Conservation (phyloP, 805 yeast genomes). For the Candida caryicola region DNA sequence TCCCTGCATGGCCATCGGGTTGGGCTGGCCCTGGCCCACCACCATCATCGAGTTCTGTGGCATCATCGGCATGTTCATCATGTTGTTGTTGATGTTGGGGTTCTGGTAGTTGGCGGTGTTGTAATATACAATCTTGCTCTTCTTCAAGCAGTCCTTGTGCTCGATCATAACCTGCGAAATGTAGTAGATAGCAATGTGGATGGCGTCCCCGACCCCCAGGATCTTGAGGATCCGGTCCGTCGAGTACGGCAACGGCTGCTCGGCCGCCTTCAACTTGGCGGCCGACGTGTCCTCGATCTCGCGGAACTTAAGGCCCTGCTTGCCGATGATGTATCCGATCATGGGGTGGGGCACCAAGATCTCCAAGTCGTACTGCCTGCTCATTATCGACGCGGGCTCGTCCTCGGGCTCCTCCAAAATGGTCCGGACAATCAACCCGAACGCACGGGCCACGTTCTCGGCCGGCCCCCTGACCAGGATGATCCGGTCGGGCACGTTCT, state of each 20-base stretch:
- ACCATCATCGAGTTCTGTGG: slow-evolving; percentile 21
- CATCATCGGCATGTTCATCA: slow-evolving; percentile 21
- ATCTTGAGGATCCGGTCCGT: slow-evolving; percentile 73
- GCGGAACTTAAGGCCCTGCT: slow-evolving; percentile 66
- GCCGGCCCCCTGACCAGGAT: slow-evolving; percentile 71
- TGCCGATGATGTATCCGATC: slow-evolving; percentile 81
- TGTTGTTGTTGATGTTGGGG: slow-evolving; percentile 6
- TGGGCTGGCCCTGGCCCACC: slow-evolving; percentile 16
- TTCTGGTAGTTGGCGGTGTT: slow-evolving; percentile 49
- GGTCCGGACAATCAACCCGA: slow-evolving; percentile 68
- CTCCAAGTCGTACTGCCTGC: slow-evolving; percentile 54
- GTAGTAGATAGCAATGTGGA: slow-evolving; percentile 78
- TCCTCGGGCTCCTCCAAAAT: slow-evolving; percentile 66
- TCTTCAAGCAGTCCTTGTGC: slow-evolving; percentile 51
- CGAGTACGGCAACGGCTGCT: slow-evolving; percentile 66
- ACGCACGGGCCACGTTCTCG: slow-evolving; percentile 77
- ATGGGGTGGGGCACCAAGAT: slow-evolving; percentile 72
- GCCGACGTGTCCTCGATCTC: slow-evolving; percentile 83
- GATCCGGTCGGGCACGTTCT: slow-evolving; percentile 71
- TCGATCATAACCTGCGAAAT: slow-evolving; percentile 65
- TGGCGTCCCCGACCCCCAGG: slow-evolving; percentile 80
- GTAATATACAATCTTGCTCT: slow-evolving; percentile 54
- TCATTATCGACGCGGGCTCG: slow-evolving; percentile 54
- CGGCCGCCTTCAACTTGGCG: slow-evolving; percentile 71
- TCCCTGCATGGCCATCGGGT: slow-evolving; percentile 17